Evolutionary conservation across 345 rosid genomes (phyloP), one percentile per base, ranked within the genome.

Genomic region (Citrus trifoliata): DNA sequence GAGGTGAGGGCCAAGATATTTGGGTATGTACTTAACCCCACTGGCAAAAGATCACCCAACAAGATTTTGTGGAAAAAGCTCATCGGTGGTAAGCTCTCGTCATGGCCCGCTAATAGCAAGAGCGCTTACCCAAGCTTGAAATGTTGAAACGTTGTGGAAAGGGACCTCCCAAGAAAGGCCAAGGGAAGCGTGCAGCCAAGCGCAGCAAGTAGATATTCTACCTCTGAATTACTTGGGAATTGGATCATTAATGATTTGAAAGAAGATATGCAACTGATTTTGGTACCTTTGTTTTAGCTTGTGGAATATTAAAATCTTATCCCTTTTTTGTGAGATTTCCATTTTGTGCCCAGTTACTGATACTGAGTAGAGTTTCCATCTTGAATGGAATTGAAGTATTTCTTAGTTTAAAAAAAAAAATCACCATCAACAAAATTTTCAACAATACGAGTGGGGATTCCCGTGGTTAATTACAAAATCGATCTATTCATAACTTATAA

Each of bases 101-200:
- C 81, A 78, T 89, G 92, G 91, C 88, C 58, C 85, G 87, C 24
- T 69, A 80, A 85, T 93, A 95, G 78, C 84, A 93, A 88, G 92
- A 85, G 92, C 95, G 93, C 71, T 77, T 90, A 79, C 81, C 89
- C 22, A 91, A 89, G 84, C 97, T 93, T 81, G 89, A 89, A 86
- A 89, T 93, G 93, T 87, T 90, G 88, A 93, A 93, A 84, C 89
- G 96, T 68, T 91, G 93, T 75, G 85, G 92, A 61, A 93, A 92
- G 88, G 98, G 95, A 80, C 89, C 97, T 18, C 95, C 97, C 51
- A 92, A 91, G 92, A 94, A 93, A 87, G 95, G 97, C 74, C 91
- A 90, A 24, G 94, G 94, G 79, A 93, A 53, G 83, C 92, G 92
- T 79, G 94, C 95, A 18, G 79, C 76, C 0, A 95, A 90, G 78